phyloP scores from a whole-genome alignment of 495 filamentous ascomycete genomes.

The Pyrenula aspistea region DNA sequence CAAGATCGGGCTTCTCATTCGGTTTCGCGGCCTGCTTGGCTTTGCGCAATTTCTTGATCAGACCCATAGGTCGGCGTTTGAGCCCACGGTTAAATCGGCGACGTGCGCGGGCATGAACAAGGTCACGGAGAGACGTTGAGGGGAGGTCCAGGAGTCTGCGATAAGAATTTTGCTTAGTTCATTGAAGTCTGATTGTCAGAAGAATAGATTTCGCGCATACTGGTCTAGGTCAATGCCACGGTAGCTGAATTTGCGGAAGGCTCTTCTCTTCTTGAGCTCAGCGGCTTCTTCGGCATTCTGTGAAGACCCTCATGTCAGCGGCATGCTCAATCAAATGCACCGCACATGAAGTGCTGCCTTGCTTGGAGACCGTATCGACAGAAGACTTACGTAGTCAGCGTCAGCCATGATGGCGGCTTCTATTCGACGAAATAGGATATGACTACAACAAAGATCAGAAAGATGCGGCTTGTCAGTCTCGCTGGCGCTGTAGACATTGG shows the following conservation, averaged over 20 bases:
- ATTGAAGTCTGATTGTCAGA: too few relatives aligned
- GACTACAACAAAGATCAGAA: too few relatives aligned
- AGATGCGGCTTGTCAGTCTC: too few relatives aligned
- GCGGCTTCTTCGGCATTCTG: constrained; percentile 92
- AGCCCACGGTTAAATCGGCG: constrained; percentile 98
- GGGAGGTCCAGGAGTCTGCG: constrained; percentile 89
- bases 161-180: background rate
- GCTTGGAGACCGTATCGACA: too few relatives aligned
- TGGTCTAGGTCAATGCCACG: constrained; percentile 98
- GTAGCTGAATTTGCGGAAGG: constrained; percentile 99
- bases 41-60: constrained; percentile 99
- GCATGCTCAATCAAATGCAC: constrained; percentile 3
- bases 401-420: constrained; percentile 79
- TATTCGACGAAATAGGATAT: constrained; percentile 5
- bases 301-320: constrained; percentile 27
- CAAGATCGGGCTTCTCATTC: constrained; percentile 98
- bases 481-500: too few relatives aligned
- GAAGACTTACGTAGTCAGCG: constrained; percentile 74
- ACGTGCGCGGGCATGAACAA: constrained; percentile 97
- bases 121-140: constrained; percentile 96
- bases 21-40: constrained; percentile 99
- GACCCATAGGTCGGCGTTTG: constrained; percentile 99
- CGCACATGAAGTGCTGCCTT: too few relatives aligned
- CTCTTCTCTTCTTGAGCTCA: constrained; percentile 97
- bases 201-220: constrained; percentile 44